These are phyloP conservation scores for Mucor piriformis DNA, from an alignment of 371 early-diverging fungal genomes.

Conservation along the genomic window DNA sequence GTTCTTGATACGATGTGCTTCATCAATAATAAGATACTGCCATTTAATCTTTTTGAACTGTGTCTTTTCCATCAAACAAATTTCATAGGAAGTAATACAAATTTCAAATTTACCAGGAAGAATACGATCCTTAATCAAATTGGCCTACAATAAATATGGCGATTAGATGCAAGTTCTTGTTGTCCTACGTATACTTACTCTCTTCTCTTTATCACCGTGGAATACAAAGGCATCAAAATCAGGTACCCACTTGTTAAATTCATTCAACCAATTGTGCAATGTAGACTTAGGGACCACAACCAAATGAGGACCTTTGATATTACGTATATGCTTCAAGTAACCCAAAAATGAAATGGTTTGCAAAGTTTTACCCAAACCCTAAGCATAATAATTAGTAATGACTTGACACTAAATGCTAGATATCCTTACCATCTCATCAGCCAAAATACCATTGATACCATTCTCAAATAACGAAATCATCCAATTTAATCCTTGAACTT, in stretches of 20 bases:
- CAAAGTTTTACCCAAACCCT: slow-evolving; percentile 99
- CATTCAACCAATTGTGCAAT: slow-evolving; percentile 96
- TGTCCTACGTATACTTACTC: slow-evolving; percentile 66
- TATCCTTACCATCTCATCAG: slow-evolving; percentile 95
- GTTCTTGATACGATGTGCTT: slow-evolving; percentile 99
- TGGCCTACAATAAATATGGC: slow-evolving; percentile 38
- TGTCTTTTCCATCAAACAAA: slow-evolving; percentile 89
- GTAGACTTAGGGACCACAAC: slow-evolving; percentile 99
- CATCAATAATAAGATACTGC: slow-evolving; percentile 97
- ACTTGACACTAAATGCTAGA: not conserved
- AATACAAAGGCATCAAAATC: slow-evolving; percentile 89
- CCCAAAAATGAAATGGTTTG: slow-evolving; percentile 98
- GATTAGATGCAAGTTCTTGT: no score
- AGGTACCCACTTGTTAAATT: slow-evolving; percentile 95
- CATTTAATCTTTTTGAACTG: slow-evolving; percentile 88
- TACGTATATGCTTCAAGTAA: slow-evolving; percentile 84
- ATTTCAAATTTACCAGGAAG: slow-evolving; percentile 84
- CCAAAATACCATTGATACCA: slow-evolving; percentile 99
- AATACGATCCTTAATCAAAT: slow-evolving; percentile 59
- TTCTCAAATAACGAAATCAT: slow-evolving; percentile 96
- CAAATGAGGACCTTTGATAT: slow-evolving; percentile 83
- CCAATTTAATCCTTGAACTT: slow-evolving; percentile 99
- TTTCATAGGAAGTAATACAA: slow-evolving; percentile 98
- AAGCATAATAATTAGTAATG: not conserved
- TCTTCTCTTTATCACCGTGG: slow-evolving; percentile 90